phyloP scores from a whole-genome alignment of 148 eudicot species.

The Tetragonia tetragonoides region DNA sequence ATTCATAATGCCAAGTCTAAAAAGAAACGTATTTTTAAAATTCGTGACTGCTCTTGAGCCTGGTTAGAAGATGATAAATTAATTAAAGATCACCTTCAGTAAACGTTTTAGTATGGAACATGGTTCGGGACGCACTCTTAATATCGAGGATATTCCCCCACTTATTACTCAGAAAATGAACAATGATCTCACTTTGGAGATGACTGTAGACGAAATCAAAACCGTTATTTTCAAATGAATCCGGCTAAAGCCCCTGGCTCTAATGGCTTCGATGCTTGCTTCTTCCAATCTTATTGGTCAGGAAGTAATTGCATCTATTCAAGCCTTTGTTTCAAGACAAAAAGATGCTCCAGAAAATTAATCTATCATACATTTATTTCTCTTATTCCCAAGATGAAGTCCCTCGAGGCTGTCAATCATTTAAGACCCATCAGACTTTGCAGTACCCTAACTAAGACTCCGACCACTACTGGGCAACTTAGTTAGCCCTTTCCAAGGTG shows the following conservation, averaged over 20 bases:
- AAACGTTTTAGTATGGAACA: not conserved
- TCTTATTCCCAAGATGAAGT: not conserved
- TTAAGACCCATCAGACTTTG: too few relatives aligned
- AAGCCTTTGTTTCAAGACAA: not conserved
- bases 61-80: not conserved
- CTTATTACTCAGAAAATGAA: not conserved
- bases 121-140: not conserved
- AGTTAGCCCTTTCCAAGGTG: not conserved
- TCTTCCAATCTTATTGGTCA: not conserved
- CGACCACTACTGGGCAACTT: not conserved
- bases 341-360: not conserved
- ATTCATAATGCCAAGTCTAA: not conserved
- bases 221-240: not conserved
- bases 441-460: not conserved
- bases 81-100: not conserved
- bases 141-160: not conserved
- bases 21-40: not conserved
- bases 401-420: not conserved
- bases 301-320: not conserved
- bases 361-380: not conserved
- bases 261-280: not conserved
- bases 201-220: not conserved
- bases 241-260: not conserved
- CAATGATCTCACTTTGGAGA: not conserved
- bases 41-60: not conserved